A percentile compares a stretch with the other conserved stretches of the same genome.
Evolutionary conservation across 2,329 filamentous ascomycete genomes (phyloP).

Genomic region (Chaetomium globosum): DNA sequence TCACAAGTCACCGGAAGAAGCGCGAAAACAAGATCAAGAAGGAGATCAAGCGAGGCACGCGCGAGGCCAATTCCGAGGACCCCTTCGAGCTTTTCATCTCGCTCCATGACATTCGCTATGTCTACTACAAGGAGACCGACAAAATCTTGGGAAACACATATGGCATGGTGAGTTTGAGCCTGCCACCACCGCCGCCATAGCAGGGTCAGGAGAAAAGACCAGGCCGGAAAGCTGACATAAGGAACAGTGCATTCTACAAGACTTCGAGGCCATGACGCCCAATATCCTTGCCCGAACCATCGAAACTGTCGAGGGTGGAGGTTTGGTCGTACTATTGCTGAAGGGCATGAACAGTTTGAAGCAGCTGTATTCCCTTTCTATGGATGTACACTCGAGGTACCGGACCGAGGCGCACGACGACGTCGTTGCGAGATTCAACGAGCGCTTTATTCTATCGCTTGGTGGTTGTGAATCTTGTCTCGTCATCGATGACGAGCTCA

Average conservation of each 20-base stretch:
- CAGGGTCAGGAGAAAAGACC: neutral
- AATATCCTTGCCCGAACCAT: slow-evolving; percentile 93
- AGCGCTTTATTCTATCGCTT: slow-evolving; percentile 91
- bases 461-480: slow-evolving; percentile 94
- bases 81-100: slow-evolving; percentile 97
- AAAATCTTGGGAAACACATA: slow-evolving; percentile 98
- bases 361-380: slow-evolving; percentile 93
- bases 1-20: slow-evolving; percentile 92
- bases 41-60: slow-evolving; percentile 91
- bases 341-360: slow-evolving; percentile 98
- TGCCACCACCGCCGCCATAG: neutral
- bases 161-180: slow-evolving; percentile 63
- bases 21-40: slow-evolving; percentile 98
- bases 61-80: slow-evolving; percentile 90
- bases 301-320: slow-evolving; percentile 96
- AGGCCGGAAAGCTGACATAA: slow-evolving; percentile 22
- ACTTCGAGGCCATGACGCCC: slow-evolving; percentile 97
- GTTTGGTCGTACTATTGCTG: slow-evolving; percentile 82
- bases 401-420: slow-evolving; percentile 94
- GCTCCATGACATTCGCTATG: slow-evolving; percentile 95
- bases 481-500: slow-evolving; percentile 96
- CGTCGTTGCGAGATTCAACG: slow-evolving; percentile 94
- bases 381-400: slow-evolving; percentile 97
- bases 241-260: slow-evolving; percentile 78
- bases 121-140: slow-evolving; percentile 99